Conservation (phyloP, 352 stramenopile species). For the Phytophthora ramorum region DNA sequence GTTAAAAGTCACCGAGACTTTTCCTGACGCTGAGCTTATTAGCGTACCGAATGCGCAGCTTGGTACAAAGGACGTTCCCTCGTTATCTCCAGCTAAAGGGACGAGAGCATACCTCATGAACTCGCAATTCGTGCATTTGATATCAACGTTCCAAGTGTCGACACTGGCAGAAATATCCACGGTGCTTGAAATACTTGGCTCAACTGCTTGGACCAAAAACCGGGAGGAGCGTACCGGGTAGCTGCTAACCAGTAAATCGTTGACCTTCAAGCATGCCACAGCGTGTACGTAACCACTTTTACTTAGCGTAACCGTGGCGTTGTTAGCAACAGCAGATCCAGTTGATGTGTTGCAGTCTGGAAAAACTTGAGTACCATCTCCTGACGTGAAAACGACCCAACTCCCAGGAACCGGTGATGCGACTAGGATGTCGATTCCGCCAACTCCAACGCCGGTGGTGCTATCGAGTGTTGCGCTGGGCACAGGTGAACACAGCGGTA, state of each 20-base stretch:
- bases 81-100: conserved; percentile 5
- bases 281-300: conserved; percentile 64
- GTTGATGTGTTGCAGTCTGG: conserved; percentile 39
- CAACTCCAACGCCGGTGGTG: conserved; percentile 20
- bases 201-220: conserved; percentile 50
- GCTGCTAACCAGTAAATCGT: conserved; percentile 46
- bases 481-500: conserved; percentile 39
- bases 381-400: conserved; percentile 51
- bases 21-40: conserved; percentile 15
- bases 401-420: conserved; percentile 50
- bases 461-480: conserved; percentile 14
- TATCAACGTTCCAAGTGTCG: conserved; percentile 47
- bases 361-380: conserved; percentile 67
- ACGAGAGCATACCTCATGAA: conserved; percentile 61
- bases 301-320: conserved; percentile 26
- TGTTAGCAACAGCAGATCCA: conserved; percentile 6
- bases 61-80: conserved; percentile 21
- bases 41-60: conserved; percentile 53
- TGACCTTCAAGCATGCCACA: conserved; percentile 49
- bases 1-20: conserved; percentile 44
- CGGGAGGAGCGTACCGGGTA: conserved; percentile 53
- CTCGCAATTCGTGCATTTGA: conserved; percentile 46
- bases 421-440: conserved; percentile 38
- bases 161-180: conserved; percentile 39
- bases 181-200: conserved; percentile 38